Evolutionary conservation across 352 stramenopile genomes (phyloP).

Genomic region (Aphanomyces invadans): DNA sequence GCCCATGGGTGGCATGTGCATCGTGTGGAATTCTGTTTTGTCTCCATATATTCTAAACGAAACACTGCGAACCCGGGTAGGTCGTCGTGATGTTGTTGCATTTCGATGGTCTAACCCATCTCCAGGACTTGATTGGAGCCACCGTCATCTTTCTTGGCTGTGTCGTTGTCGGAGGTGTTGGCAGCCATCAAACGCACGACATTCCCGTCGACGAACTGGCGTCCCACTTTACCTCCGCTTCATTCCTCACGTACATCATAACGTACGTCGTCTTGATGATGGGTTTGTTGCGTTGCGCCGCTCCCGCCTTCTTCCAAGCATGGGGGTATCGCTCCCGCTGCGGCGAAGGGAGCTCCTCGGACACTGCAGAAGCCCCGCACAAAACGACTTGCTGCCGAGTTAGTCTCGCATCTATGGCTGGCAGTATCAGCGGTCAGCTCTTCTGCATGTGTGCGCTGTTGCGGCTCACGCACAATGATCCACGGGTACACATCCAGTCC

Average conservation of each 20-base stretch:
- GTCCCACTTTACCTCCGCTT: slow-evolving; percentile 43
- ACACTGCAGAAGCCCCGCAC: slow-evolving; percentile 13
- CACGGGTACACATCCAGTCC: slow-evolving; percentile 38
- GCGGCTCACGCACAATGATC: slow-evolving; percentile 51
- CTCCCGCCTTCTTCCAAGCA: slow-evolving; percentile 34
- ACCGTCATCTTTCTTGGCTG: slow-evolving; percentile 71
- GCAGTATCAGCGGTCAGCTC: slow-evolving; percentile 65
- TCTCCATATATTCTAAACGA: slow-evolving; percentile 47
- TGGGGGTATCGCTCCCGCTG: slow-evolving; percentile 27
- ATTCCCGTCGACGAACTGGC: slow-evolving; percentile 53
- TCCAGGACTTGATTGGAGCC: slow-evolving; percentile 59
- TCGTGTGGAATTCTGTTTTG: slow-evolving; percentile 77
- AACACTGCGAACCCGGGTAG: not conserved
- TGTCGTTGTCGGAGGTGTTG: slow-evolving; percentile 61
- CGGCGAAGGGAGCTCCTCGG: slow-evolving; percentile 31
- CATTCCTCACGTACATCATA: slow-evolving; percentile 56
- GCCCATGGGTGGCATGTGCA: slow-evolving; percentile 74
- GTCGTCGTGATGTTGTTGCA: slow-evolving; percentile 9
- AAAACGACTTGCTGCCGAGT: slow-evolving; percentile 30
- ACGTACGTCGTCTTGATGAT: slow-evolving; percentile 36
- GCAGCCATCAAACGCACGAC: slow-evolving; percentile 51
- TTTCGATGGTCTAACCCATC: slow-evolving; percentile 37
- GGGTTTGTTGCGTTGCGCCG: slow-evolving; percentile 48
- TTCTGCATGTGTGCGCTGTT: slow-evolving; percentile 69
- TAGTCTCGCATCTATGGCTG: slow-evolving; percentile 52